Conservation (phyloP, 352 stramenopile genomes). For the Pythium sukuiense region DNA sequence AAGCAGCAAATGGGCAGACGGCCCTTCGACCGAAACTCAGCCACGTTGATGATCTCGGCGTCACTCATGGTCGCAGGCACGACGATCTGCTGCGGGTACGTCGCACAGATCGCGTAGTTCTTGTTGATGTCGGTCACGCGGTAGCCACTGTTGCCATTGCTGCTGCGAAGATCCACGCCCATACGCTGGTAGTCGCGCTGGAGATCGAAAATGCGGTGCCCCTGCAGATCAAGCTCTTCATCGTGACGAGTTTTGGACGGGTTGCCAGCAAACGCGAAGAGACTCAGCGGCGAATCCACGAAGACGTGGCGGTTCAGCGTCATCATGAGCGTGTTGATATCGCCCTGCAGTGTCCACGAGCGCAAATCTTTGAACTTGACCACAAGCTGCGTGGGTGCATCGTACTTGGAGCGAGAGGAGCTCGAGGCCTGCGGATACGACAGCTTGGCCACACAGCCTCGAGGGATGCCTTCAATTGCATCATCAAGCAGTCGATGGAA, state of each 20-base stretch:
- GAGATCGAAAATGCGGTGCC: slow-evolving; percentile 67
- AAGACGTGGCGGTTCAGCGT: slow-evolving; percentile 74
- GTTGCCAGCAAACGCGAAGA: slow-evolving; percentile 59
- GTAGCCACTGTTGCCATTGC: slow-evolving; percentile 32
- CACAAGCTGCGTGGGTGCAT: slow-evolving; percentile 56
- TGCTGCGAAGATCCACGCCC: slow-evolving; percentile 49
- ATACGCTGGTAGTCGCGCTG: slow-evolving; percentile 71
- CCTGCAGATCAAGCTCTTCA: slow-evolving; percentile 36
- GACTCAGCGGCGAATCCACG: slow-evolving; percentile 61
- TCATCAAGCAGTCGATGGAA: slow-evolving; percentile 65
- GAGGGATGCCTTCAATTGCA: slow-evolving; percentile 60
- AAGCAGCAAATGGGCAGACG: slow-evolving; percentile 84
- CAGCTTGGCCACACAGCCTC: slow-evolving; percentile 61
- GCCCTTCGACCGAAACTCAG: slow-evolving; percentile 80
- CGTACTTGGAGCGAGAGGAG: slow-evolving; percentile 29
- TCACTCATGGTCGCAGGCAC: slow-evolving; percentile 70
- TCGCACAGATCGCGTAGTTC: slow-evolving; percentile 73
- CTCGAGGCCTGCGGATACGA: slow-evolving; percentile 61
- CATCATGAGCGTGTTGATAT: slow-evolving; percentile 62
- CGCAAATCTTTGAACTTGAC: slow-evolving; percentile 83
- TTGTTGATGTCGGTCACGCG: slow-evolving; percentile 67
- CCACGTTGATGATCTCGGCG: slow-evolving; percentile 58
- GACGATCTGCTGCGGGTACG: slow-evolving; percentile 76
- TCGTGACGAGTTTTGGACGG: slow-evolving; percentile 16
- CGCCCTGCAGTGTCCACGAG: slow-evolving; percentile 65